A percentile compares a stretch with the other conserved stretches of the same genome.
phyloP scores from a whole-genome alignment of 257 asterid species.

The Anisodus tanguticus region DNA sequence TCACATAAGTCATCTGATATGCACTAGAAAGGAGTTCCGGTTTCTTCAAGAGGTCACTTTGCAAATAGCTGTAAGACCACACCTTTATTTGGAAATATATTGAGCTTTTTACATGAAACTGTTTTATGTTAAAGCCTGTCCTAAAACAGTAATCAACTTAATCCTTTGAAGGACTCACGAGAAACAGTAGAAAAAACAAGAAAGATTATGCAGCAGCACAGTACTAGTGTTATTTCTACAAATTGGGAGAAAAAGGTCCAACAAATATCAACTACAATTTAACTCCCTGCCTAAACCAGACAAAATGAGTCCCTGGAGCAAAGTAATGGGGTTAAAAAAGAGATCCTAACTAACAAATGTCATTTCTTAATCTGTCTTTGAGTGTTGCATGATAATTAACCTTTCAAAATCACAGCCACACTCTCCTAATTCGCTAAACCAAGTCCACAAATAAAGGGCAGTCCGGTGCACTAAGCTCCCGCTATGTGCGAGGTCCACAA shows the following conservation, averaged over 20 bases:
- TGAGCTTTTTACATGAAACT: conserved; percentile 15
- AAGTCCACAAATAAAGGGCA: no score
- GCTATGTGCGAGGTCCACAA: no score
- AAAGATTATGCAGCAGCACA: background rate
- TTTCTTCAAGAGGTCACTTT: background rate
- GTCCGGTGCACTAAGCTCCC: no score
- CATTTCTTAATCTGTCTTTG: background rate
- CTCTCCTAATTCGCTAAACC: background rate
- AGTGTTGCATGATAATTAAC: background rate
- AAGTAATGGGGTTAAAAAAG: background rate
- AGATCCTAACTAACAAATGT: background rate
- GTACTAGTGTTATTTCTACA: background rate
- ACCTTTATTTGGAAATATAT: background rate
- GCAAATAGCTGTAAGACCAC: background rate
- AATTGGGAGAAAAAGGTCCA: background rate
- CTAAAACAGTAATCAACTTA: background rate
- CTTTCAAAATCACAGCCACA: background rate
- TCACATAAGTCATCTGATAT: conserved; percentile 7
- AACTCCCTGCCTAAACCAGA: background rate
- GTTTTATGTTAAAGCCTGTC: background rate
- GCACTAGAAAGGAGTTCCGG: background rate
- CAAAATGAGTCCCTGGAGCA: background rate
- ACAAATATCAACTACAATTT: background rate
- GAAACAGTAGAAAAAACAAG: background rate
- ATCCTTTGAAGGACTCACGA: background rate